phyloP scores from a whole-genome alignment of 768 basidiomycete species.

The Cubamyces sp. region DNA sequence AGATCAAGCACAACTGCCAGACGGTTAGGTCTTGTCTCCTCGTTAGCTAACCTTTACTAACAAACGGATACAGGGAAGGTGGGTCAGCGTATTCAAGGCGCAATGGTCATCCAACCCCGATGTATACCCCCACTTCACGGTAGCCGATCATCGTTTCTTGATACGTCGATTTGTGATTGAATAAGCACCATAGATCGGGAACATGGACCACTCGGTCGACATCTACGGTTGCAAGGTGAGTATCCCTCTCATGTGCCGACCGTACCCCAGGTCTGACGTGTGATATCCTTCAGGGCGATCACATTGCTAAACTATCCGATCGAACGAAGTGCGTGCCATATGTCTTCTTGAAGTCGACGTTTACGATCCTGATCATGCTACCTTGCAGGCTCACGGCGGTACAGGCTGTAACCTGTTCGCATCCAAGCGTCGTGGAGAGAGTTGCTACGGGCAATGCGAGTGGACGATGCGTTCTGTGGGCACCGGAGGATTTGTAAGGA shows the following conservation, averaged over 20 bases:
- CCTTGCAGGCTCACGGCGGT: constrained; percentile 70
- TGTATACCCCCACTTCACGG: constrained; percentile 83
- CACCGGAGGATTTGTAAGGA: constrained; percentile 41
- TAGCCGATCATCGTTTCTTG: constrained; percentile 36
- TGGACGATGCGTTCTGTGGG: constrained; percentile 84
- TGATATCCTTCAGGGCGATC: constrained; percentile 58
- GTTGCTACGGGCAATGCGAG: constrained; percentile 78
- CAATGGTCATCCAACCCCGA: constrained; percentile 82
- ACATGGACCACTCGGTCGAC: constrained; percentile 79
- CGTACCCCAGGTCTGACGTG: neutral
- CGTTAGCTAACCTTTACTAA: neutral
- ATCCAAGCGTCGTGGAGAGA: constrained; percentile 74
- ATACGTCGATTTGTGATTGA: neutral
- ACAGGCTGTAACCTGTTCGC: constrained; percentile 90
- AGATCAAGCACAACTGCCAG: constrained; percentile 76
- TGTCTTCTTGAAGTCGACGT: neutral
- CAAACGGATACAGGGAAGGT: constrained; percentile 60
- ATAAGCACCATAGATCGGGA: constrained; percentile 56
- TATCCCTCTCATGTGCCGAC: neutral
- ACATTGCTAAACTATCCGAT: constrained; percentile 66
- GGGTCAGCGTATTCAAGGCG: constrained; percentile 78
- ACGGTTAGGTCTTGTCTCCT: constrained; percentile 54
- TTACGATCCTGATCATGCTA: too few relatives aligned
- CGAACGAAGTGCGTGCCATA: constrained; percentile 54
- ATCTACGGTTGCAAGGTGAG: constrained; percentile 73